Evolutionary conservation across 306 rosid species (phyloP).

Genomic region (Ormosia emarginata): DNA sequence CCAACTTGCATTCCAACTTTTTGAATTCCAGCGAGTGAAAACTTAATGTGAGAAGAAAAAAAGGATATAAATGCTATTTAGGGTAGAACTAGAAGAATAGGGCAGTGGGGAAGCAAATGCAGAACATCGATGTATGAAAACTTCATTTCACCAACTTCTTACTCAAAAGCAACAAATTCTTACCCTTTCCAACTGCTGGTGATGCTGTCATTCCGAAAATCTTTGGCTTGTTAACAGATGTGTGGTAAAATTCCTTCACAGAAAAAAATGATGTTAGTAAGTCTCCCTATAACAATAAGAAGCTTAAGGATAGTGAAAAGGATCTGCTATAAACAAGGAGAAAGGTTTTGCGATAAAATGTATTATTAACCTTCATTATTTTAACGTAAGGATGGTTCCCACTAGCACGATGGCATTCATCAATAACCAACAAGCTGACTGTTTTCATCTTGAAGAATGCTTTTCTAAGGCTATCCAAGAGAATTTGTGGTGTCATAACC

Average conservation of each 20-base stretch:
- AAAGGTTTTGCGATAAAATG: neutral
- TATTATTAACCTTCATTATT: conserved; percentile 59
- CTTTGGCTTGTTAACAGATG: conserved; percentile 52
- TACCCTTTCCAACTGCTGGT: conserved; percentile 60
- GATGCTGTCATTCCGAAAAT: conserved; percentile 73
- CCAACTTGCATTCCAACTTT: neutral
- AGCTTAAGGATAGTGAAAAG: neutral
- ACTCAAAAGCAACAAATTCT: neutral
- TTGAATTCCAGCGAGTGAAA: neutral
- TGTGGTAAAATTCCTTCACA: conserved; percentile 64
- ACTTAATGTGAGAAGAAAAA: neutral
- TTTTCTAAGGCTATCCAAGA: conserved; percentile 60
- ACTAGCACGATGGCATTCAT: conserved; percentile 66
- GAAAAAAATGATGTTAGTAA: neutral
- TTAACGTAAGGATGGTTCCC: conserved; percentile 65
- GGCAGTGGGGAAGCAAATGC: neutral
- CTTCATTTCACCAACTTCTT: neutral
- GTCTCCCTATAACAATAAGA: neutral
- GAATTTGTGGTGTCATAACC: conserved; percentile 78
- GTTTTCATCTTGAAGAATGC: conserved; percentile 52
- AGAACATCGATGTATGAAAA: neutral
- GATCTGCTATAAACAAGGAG: neutral
- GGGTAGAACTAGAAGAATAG: neutral
- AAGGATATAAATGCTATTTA: neutral
- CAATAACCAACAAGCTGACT: conserved; percentile 57